Conservation (phyloP, 2,329 filamentous ascomycete genomes). For the Tolypocladium amazonense region DNA sequence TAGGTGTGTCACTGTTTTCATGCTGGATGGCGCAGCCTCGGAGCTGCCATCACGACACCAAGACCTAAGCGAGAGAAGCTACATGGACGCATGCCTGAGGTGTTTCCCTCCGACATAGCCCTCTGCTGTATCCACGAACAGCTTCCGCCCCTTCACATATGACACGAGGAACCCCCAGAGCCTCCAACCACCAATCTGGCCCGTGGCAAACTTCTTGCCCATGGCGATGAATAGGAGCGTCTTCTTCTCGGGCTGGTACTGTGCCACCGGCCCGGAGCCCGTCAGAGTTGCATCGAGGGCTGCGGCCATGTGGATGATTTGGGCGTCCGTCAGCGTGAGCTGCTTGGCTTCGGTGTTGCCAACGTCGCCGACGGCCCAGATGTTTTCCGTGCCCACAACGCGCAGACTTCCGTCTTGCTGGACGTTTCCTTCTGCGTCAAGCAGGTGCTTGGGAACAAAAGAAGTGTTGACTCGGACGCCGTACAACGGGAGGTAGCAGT, state of each 20-base stretch:
- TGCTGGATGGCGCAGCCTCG: too few species aligned
- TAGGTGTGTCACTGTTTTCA: too few species aligned
- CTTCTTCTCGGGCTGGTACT: constrained; percentile 13
- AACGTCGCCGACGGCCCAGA: constrained; percentile 32
- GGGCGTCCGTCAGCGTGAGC: constrained; percentile 18
- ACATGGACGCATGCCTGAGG: constrained; percentile 17
- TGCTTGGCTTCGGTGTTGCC: constrained; percentile 29
- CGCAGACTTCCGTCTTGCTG: constrained; percentile 21
- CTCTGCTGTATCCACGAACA: constrained; percentile 19
- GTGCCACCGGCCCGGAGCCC: neutral
- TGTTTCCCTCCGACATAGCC: constrained; percentile 18
- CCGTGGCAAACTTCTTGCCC: constrained; percentile 16
- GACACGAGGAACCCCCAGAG: constrained; percentile 19
- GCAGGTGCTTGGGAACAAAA: constrained; percentile 23
- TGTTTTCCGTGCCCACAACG: constrained; percentile 19
- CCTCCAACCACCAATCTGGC: constrained; percentile 22
- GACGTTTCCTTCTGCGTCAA: constrained; percentile 21
- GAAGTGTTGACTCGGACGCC: constrained; percentile 31
- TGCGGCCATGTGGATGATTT: constrained; percentile 19
- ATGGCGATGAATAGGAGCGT: constrained; percentile 18
- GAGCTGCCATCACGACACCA: too few species aligned
- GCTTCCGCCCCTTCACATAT: constrained; percentile 20
- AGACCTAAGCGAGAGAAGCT: neutral
- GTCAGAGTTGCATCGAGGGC: constrained; percentile 18
- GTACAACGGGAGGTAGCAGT: constrained; percentile 33